phyloP scores from a whole-genome alignment of 768 basidiomycete genomes.

The Hysterangium stoloniferum region DNA sequence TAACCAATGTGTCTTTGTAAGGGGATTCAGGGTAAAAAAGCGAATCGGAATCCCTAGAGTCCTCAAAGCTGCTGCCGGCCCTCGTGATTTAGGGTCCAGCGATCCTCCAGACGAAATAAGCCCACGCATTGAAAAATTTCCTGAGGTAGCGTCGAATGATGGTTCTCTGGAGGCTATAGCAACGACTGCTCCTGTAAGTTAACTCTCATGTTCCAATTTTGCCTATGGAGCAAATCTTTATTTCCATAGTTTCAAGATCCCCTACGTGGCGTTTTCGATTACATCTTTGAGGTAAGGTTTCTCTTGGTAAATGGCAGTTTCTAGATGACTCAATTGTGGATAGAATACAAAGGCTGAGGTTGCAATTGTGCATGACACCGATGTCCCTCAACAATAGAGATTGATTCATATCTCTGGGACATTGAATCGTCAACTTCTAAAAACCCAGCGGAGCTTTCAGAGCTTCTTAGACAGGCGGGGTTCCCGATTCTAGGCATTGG shows the following conservation, averaged over 20 bases:
- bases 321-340: neutral
- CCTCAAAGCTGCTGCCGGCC: neutral
- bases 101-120: neutral
- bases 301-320: too few relatives aligned
- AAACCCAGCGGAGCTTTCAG: too few relatives aligned
- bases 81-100: conserved; percentile 1
- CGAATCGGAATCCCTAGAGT: neutral
- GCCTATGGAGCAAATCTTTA: neutral
- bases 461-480: too few relatives aligned
- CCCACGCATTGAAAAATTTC: too few relatives aligned
- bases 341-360: neutral
- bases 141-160: too few relatives aligned
- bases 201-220: neutral
- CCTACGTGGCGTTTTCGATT: neutral
- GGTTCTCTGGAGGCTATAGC: neutral
- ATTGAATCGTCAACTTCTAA: too few relatives aligned
- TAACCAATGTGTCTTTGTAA: conserved; percentile 1
- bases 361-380: neutral
- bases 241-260: neutral
- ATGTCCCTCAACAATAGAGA: too few relatives aligned
- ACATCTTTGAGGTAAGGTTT: conserved; percentile 2
- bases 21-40: neutral
- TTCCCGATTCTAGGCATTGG: too few relatives aligned
- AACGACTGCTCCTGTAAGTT: neutral
- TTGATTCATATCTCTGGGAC: too few relatives aligned